phyloP scores from a whole-genome alignment of 768 basidiomycete species.

The Chalciporus pseudorubinellus region DNA sequence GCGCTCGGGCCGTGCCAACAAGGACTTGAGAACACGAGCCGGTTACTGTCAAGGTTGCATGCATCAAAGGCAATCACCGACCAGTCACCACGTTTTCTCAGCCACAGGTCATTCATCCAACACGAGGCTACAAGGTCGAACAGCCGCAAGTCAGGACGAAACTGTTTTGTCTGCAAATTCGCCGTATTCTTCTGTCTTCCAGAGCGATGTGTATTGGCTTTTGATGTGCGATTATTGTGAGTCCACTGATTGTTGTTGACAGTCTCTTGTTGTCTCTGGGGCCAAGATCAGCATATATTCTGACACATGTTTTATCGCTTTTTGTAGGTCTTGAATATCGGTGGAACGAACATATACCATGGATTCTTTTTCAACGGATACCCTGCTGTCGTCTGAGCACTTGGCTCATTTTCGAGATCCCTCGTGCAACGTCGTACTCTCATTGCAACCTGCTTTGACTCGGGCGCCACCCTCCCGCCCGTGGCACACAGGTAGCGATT shows the following conservation, averaged over 20 bases:
- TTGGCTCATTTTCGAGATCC: conserved; percentile 5
- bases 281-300: background rate
- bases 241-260: conserved; percentile 1
- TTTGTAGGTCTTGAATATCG: conserved; percentile 33
- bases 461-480: conserved; percentile 11
- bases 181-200: conserved; percentile 8
- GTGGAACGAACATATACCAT: conserved; percentile 33
- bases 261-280: background rate
- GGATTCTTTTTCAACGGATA: conserved; percentile 30
- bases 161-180: conserved; percentile 9
- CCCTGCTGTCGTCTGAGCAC: conserved; percentile 21
- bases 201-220: conserved; percentile 21
- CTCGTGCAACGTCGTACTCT: conserved; percentile 5
- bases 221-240: conserved; percentile 27
- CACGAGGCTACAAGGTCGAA: conserved; percentile 29
- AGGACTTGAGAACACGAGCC: background rate
- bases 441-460: conserved; percentile 16
- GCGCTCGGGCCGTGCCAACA: conserved; percentile 8
- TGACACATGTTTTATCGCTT: background rate
- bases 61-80: conserved; percentile 27
- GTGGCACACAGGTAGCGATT: conserved; percentile 21
- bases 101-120: conserved; percentile 24
- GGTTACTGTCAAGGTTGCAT: background rate
- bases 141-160: conserved; percentile 10
- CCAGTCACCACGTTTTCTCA: conserved; percentile 33